Evolutionary conservation across 2,329 filamentous ascomycete genomes (phyloP), one percentile per base, ranked within the genome.

Genomic region (Cladophialophora carrionii): DNA sequence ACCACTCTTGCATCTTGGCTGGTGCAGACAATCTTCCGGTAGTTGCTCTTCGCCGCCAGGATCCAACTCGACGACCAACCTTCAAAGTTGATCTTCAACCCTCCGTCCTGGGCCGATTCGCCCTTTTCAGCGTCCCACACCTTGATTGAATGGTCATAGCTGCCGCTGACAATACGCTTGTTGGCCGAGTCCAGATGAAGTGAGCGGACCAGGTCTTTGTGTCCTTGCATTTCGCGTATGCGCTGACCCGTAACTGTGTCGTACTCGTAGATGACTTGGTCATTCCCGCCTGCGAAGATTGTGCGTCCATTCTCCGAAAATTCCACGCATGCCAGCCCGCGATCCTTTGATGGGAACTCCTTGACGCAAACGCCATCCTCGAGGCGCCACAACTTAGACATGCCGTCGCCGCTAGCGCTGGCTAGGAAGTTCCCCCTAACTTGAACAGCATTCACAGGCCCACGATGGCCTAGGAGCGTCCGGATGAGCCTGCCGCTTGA

Each of bases 1-100:
- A 98, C 80, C 58, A 96, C 92, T 75, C 96, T 89, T 37, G 93
- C 90, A 73, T 97, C 93, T 78, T 99, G 95, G 57, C 93, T 95
- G 0, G 94, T 96, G 72, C 92, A 95, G 68, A 99, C 91, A 68
- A 99, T 95, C 67, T 95, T 87, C 65, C 94, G 85, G 77, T 98
- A 98, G 75, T 99, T 94, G 68, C 91, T 93, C 83, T 97, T 97
- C 58, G 95, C 95, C 69, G 91, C 93, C 65, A 99, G 81, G 74
- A 99, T 96, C 95, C 95, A 99, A 78, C 92, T 96, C 10, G 90
- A 89, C 64, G 96, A 96, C 92, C 93, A 98, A 71, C 90, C 88
- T n/a, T 92, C 90, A 73, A 97, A 94, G 72, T 92, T 88, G 68
- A 96, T 86, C 66, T 94, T 84, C 71, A 92, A 84, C 54, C 88